A percentile compares a stretch with the other conserved stretches of the same genome.
Evolutionary conservation across 1,139 yeast species (phyloP).

Genomic region (Hansenula lynferdii): DNA sequence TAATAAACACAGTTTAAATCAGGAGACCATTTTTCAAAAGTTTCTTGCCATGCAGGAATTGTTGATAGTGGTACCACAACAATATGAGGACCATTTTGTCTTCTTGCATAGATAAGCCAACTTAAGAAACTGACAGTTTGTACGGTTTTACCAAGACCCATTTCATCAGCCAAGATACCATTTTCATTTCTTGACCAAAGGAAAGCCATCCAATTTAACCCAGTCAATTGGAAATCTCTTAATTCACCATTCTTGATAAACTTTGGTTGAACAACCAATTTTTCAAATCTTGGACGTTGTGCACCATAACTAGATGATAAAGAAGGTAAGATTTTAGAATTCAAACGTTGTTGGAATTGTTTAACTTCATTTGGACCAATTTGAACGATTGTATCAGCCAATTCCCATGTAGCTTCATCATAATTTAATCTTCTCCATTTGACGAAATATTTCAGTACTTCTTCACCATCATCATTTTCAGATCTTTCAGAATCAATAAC

Average conservation of each 20-base stretch:
- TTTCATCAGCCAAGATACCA: slow-evolving; percentile 97
- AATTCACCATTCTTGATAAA: slow-evolving; percentile 89
- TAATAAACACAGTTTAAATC: slow-evolving; percentile 90
- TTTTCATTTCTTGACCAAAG: slow-evolving; percentile 97
- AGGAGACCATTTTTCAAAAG: slow-evolving; percentile 97
- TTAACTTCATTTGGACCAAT: slow-evolving; percentile 83
- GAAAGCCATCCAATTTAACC: slow-evolving; percentile 99
- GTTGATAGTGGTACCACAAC: slow-evolving; percentile 97
- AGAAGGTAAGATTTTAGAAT: slow-evolving; percentile 81
- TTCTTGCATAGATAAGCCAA: slow-evolving; percentile 90
- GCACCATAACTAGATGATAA: slow-evolving; percentile 73
- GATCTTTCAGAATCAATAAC: slow-evolving; percentile 84
- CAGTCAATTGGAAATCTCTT: slow-evolving; percentile 96
- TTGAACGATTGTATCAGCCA: slow-evolving; percentile 80
- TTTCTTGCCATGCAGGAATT: slow-evolving; percentile 98
- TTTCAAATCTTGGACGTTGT: slow-evolving; percentile 85
- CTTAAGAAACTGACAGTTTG: slow-evolving; percentile 94
- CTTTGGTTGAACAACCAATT: slow-evolving; percentile 79
- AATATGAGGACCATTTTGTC: slow-evolving; percentile 95
- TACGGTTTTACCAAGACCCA: slow-evolving; percentile 98
- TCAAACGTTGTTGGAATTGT: slow-evolving; percentile 74
- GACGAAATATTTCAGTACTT: slow-evolving; percentile 73
- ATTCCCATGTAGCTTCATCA: slow-evolving; percentile 97
- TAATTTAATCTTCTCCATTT: slow-evolving; percentile 94
- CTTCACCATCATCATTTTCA: slow-evolving; percentile 53